Percentiles rank a stretch among this genome's conserved stretches.
phyloP scores from a whole-genome alignment of 2,329 filamentous ascomycete species.

The Paracamarosporium sp. region DNA sequence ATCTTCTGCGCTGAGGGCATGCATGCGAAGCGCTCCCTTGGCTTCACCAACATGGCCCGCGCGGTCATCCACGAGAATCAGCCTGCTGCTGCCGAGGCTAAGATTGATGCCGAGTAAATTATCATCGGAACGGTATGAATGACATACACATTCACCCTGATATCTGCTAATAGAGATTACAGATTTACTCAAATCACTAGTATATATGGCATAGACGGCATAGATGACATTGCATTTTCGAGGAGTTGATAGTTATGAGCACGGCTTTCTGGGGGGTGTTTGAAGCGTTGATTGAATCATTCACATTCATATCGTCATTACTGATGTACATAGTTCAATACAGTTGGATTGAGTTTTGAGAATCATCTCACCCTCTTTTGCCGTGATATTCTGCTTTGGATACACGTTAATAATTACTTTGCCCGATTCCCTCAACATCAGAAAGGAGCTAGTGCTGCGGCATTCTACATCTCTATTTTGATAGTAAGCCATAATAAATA shows the following conservation, averaged over 20 bases:
- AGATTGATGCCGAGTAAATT: background rate
- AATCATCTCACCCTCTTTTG: background rate
- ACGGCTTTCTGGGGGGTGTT: background rate
- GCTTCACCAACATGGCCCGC: conserved; percentile 7
- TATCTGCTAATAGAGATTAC: background rate
- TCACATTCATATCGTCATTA: conserved; percentile 1
- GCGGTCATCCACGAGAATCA: background rate
- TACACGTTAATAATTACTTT: background rate
- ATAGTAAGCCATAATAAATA: too few relatives aligned
- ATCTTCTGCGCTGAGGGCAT: conserved; percentile 11
- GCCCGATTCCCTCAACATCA: background rate
- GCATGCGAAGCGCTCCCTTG: conserved; percentile 7
- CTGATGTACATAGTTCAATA: background rate
- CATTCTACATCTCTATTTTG: too few relatives aligned
- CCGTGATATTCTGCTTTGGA: background rate
- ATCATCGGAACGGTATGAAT: background rate
- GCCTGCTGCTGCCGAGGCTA: background rate
- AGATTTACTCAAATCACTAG: background rate
- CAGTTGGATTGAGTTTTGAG: background rate
- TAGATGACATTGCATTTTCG: background rate
- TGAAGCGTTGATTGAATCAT: background rate
- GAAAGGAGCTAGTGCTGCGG: too few relatives aligned
- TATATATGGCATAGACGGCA: too few relatives aligned
- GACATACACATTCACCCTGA: background rate
- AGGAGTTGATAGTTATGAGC: background rate